Conservation (phyloP, 352 stramenopile genomes). For the Halophytophthora batemanensis region DNA sequence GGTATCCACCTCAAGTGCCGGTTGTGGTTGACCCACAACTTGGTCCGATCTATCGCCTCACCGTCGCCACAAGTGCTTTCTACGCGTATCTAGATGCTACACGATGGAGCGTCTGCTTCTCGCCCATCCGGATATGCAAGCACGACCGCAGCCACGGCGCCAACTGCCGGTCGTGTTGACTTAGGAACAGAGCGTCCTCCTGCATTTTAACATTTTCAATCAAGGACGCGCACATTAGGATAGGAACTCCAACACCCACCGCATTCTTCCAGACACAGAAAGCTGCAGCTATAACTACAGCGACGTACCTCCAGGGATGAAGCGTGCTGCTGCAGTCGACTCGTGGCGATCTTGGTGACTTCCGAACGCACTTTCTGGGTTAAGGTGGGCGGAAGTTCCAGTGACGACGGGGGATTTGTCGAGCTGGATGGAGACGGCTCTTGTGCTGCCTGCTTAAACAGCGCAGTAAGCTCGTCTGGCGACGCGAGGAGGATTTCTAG, state of each 20-base stretch:
- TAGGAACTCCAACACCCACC: not conserved
- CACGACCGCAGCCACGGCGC: constrained; percentile 62
- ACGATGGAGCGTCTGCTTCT: constrained; percentile 44
- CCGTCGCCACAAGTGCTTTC: not conserved
- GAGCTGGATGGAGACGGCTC: constrained; percentile 2
- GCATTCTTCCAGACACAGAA: not conserved
- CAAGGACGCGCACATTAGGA: not conserved
- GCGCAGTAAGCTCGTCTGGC: constrained; percentile 35
- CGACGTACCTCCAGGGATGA: constrained; percentile 30
- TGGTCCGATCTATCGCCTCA: not conserved
- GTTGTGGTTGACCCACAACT: not conserved
- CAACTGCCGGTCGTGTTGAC: constrained; percentile 40
- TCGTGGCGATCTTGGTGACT: constrained; percentile 16
- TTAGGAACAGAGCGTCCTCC: constrained; percentile 52
- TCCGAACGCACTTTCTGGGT: constrained; percentile 22
- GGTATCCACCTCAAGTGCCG: not conserved
- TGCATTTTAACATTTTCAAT: constrained; percentile 11
- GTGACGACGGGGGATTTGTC: not conserved
- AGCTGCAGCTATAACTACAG: not conserved
- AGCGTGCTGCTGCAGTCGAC: constrained; percentile 22
- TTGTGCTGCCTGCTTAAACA: constrained; percentile 32
- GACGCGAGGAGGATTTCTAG: constrained; percentile 50
- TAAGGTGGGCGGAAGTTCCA: constrained; percentile 31
- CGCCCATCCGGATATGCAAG: constrained; percentile 61
- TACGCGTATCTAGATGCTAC: constrained; percentile 19